Evolutionary conservation across 352 stramenopile species (phyloP).

Genomic region (Globisporangium sylvaticum): DNA sequence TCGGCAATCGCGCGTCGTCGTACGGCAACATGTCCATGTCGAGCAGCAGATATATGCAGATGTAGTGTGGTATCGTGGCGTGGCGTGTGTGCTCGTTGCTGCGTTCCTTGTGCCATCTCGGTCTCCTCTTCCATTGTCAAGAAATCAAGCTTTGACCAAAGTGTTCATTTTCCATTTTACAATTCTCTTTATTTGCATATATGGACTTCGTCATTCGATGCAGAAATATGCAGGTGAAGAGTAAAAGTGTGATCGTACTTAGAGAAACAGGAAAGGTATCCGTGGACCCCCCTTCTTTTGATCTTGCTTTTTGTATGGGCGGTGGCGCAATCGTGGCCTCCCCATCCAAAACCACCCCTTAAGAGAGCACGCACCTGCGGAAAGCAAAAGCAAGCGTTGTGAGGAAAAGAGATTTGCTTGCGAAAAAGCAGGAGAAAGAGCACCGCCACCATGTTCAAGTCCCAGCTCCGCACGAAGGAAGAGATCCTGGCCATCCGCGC

Average conservation of each 20-base stretch:
- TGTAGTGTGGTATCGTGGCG: constrained; percentile 14
- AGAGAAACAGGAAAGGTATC: neutral
- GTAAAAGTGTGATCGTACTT: constrained; percentile 12
- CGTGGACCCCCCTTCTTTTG: neutral
- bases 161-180: neutral
- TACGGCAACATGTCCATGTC: constrained; percentile 15
- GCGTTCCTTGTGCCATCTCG: neutral
- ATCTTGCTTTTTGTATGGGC: constrained; percentile 17
- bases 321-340: constrained; percentile 14
- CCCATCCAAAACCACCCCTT: constrained; percentile 19
- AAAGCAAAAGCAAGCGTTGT: constrained; percentile 8
- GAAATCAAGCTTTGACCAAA: constrained; percentile 1
- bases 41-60: constrained; percentile 32
- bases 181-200: neutral
- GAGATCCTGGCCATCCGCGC: constrained; percentile 76
- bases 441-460: constrained; percentile 40
- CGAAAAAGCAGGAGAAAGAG: constrained; percentile 6
- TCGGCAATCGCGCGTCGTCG: constrained; percentile 20
- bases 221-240: neutral
- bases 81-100: neutral
- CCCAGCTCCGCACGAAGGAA: constrained; percentile 77
- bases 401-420: constrained; percentile 13
- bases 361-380: constrained; percentile 7
- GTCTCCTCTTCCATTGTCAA: neutral
- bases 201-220: neutral